Conservation (phyloP, 768 basidiomycete species). For the Clavaria fumosa region DNA sequence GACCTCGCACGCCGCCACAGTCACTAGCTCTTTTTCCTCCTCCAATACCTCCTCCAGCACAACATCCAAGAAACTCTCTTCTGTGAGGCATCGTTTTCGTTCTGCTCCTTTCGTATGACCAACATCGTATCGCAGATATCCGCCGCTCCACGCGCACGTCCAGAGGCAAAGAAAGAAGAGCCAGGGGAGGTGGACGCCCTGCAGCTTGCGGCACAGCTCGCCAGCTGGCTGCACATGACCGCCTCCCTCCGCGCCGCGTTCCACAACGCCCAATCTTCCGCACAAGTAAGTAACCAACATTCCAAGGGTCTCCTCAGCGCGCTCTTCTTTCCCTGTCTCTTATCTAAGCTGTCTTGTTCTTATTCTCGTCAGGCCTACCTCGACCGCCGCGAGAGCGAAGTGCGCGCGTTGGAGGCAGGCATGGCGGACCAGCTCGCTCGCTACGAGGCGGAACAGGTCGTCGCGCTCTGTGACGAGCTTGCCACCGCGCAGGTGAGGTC, state of each 20-base stretch:
- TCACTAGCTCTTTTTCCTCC: too few relatives aligned
- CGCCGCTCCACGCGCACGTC: neutral
- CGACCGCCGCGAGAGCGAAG: slow-evolving; percentile 18
- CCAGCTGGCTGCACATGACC: slow-evolving; percentile 48
- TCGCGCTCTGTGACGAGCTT: slow-evolving; percentile 33
- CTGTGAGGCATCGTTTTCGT: too few relatives aligned
- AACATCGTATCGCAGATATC: too few relatives aligned
- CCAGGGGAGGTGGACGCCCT: slow-evolving; percentile 24
- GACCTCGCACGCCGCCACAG: too few relatives aligned
- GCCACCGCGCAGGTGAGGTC: slow-evolving; percentile 20
- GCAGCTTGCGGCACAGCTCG: slow-evolving; percentile 35
- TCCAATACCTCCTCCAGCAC: too few relatives aligned
- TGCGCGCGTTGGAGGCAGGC: slow-evolving; percentile 26
- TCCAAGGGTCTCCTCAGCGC: too few relatives aligned
- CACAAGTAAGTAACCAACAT: slow-evolving; percentile 16
- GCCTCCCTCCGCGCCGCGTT: slow-evolving; percentile 39
- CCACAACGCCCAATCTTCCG: slow-evolving; percentile 22
- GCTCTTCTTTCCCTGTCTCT: neutral
- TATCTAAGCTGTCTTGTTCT: neutral
- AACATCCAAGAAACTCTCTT: too few relatives aligned
- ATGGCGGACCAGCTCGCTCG: slow-evolving; percentile 27
- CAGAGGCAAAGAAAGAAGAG: slow-evolving; percentile 4
- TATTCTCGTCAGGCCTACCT: slow-evolving; percentile 21
- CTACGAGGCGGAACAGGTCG: slow-evolving; percentile 26
- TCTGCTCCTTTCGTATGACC: too few relatives aligned